phyloP scores from a whole-genome alignment of 2,329 filamentous ascomycete genomes.

The Tolypocladium album region DNA sequence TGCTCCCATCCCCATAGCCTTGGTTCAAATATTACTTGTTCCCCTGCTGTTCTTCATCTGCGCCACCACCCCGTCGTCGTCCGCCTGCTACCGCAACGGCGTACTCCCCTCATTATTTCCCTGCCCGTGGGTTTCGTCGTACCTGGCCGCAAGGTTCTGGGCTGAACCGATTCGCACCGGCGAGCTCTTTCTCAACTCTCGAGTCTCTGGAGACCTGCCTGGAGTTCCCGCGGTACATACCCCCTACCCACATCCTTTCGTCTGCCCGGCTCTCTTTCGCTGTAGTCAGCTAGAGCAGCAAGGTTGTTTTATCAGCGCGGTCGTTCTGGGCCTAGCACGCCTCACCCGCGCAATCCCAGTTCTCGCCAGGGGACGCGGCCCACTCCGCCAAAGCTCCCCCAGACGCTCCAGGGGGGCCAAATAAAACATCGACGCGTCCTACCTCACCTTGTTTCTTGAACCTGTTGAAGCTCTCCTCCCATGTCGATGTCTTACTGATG shows the following conservation, averaged over 20 bases:
- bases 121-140: conserved; percentile 2
- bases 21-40: conserved; percentile 21
- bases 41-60: conserved; percentile 18
- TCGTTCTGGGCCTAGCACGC: conserved; percentile 34
- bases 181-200: conserved; percentile 1
- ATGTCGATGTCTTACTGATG: conserved; percentile 40
- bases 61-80: conserved; percentile 18
- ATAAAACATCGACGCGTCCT: conserved; percentile 41
- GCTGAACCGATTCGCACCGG: conserved; percentile 2
- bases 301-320: conserved; percentile 27
- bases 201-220: neutral
- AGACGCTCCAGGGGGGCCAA: conserved; percentile 32
- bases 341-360: conserved; percentile 40
- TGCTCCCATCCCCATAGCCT: conserved; percentile 19
- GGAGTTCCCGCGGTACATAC: neutral
- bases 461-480: conserved; percentile 23
- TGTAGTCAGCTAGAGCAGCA: conserved; percentile 16
- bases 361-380: conserved; percentile 25
- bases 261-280: conserved; percentile 1
- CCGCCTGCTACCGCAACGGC: conserved; percentile 2
- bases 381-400: conserved; percentile 27
- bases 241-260: neutral
- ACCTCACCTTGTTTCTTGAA: conserved; percentile 27
- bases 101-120: conserved; percentile 4
- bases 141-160: neutral